Conservation (phyloP, 164 flowering plant genomes). For the Akebia trifoliata region DNA sequence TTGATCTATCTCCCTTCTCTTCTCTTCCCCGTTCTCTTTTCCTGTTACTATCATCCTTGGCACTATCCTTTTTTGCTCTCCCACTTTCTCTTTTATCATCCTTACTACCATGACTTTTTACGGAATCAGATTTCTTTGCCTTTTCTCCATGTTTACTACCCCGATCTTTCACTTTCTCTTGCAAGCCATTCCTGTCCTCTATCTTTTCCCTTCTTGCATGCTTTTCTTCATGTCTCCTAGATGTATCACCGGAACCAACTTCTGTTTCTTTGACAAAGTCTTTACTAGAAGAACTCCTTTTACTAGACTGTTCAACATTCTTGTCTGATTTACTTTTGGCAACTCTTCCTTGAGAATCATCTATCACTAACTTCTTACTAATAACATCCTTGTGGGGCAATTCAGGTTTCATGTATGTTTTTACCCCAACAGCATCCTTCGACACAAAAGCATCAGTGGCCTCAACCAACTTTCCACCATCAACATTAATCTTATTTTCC, state of each 20-base stretch:
- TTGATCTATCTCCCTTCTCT: constrained; percentile 51
- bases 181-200: constrained; percentile 40
- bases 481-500: constrained; percentile 15
- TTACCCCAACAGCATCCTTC: constrained; percentile 22
- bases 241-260: constrained; percentile 24
- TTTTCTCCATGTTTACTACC: constrained; percentile 34
- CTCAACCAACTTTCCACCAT: constrained; percentile 16
- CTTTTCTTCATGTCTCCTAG: constrained; percentile 40
- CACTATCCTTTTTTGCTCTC: constrained; percentile 31
- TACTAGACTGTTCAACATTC: constrained; percentile 30
- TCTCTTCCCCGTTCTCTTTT: constrained; percentile 49
- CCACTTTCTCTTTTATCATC: constrained; percentile 48
- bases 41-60: constrained; percentile 39
- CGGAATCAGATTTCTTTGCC: constrained; percentile 41
- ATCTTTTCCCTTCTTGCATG: constrained; percentile 34
- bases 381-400: constrained; percentile 12
- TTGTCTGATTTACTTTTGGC: constrained; percentile 25
- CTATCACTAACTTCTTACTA: constrained; percentile 17
- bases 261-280: constrained; percentile 26
- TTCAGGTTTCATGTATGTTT: constrained; percentile 25
- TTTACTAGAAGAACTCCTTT: constrained; percentile 29
- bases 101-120: constrained; percentile 35
- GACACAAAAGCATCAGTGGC: constrained; percentile 18
- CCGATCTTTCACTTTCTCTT: constrained; percentile 43
- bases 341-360: constrained; percentile 28